Base-by-base conservation (phyloP, 495 filamentous ascomycete genomes). In the Neurospora pannonica region DNA sequence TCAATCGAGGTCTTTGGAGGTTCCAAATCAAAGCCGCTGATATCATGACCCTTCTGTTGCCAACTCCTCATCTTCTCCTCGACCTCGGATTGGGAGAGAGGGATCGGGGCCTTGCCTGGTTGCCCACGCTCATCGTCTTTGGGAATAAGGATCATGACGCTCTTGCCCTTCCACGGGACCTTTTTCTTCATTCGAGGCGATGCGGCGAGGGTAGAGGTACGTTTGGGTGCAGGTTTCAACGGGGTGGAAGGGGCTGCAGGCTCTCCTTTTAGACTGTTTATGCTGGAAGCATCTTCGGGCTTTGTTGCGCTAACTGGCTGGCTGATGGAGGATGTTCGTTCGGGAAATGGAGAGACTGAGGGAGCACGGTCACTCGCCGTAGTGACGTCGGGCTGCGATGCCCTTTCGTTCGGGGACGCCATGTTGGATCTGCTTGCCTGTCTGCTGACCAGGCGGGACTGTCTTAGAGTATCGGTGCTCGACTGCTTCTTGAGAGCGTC, bases 31-130 rank as follows among this genome's bases (percentile, higher is more conserved):
- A 96, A 97, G 1, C 93, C 93, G 6, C 86, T 83, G 48, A 87
- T 87, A 80, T 92, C 87, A 78, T 94, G 97, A 11, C 94, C 96
- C 74, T 91, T 81, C 67, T 91, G 82, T 78, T 92, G 88, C 90
- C 92, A 97, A 38, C 86, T 83, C 70, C 88, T 86, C 74, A 97
- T 77, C 78, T 90, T 90, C n/a, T 87, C 82, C 21, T 89, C 80
- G 5, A 94, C 89, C 70, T 94, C 90, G 31, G 83, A 80, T 19
- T 85, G 78, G 38, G 81, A 90, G 74, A 98, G 82, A 19, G 93
- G 89, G 74, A 85, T 76, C 39, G 89, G 83, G 43, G 84, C 83
- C 78, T 87, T 81, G 82, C 90, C 85, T 79, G 87, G 72, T 83
- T 89, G 81, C 79, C 88, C 88, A 79, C 91, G 83, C 74, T 90